Evolutionary conservation across 2,329 filamentous ascomycete genomes (phyloP).

Genomic region (Fusarium pseudoanthophilum): DNA sequence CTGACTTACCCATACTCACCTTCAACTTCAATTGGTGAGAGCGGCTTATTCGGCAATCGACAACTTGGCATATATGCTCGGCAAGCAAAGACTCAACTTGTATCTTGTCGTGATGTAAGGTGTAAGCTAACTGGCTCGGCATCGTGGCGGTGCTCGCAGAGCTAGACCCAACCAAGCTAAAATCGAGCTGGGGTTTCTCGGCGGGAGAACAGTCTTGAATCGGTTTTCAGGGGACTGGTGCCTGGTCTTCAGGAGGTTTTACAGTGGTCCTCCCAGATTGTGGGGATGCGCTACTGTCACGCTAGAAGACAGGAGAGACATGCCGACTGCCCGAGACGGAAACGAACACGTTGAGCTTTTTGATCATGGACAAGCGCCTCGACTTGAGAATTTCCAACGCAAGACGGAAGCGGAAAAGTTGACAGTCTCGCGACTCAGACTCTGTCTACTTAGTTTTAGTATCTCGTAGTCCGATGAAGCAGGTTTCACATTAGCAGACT

Average conservation of each 20-base stretch:
- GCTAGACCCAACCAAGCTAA: conserved; percentile 18
- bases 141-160: conserved; percentile 36
- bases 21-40: conserved; percentile 31
- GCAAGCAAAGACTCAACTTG: conserved; percentile 12
- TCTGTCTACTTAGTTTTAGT: background rate
- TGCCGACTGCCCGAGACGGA: conserved; percentile 38
- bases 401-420: conserved; percentile 14
- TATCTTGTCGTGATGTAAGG: conserved; percentile 20
- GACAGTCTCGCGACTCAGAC: conserved; percentile 15
- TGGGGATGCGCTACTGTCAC: conserved; percentile 30
- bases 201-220: conserved; percentile 10
- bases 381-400: background rate
- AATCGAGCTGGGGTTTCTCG: background rate
- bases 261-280: conserved; percentile 24
- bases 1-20: conserved; percentile 21
- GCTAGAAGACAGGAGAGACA: conserved; percentile 29
- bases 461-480: background rate
- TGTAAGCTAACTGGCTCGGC: conserved; percentile 36
- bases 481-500: background rate
- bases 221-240: conserved; percentile 21
- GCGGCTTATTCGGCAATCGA: conserved; percentile 33
- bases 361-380: conserved; percentile 9
- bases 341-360: conserved; percentile 49
- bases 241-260: conserved; percentile 5
- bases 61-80: conserved; percentile 35